Conservation (phyloP, 768 basidiomycete genomes). For the Kwoniella dendrophila region DNA sequence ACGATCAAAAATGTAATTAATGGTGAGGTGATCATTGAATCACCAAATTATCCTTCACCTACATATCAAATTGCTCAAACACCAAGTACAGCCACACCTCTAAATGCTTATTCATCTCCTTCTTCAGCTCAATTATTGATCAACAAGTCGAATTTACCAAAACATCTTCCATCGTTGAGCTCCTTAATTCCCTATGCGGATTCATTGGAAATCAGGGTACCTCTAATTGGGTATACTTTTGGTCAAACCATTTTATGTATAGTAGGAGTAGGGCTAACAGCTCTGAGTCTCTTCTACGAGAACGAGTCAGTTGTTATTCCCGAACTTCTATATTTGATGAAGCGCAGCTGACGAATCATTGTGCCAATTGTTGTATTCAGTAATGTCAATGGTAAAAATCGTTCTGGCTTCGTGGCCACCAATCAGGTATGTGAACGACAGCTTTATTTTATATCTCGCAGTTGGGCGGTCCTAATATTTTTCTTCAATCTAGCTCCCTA, state of each 20-base stretch:
- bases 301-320: slow-evolving; percentile 2
- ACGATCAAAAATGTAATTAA: too few relatives aligned
- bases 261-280: background rate
- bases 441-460: background rate
- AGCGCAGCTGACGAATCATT: too few relatives aligned
- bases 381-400: background rate
- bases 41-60: slow-evolving; percentile 14
- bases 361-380: too few relatives aligned
- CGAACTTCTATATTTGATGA: too few relatives aligned
- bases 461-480: background rate
- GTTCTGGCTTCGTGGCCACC: slow-evolving; percentile 13
- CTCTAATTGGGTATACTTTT: slow-evolving; percentile 2
- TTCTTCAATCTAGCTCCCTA: slow-evolving; percentile 34
- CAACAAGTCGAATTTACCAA: background rate
- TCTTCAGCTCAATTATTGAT: slow-evolving; percentile 2
- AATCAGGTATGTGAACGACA: background rate
- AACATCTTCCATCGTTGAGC: background rate
- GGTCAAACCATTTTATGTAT: slow-evolving; percentile 11
- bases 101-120: slow-evolving; percentile 10
- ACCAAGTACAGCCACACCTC: slow-evolving; percentile 7
- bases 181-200: background rate
- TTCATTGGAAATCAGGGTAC: slow-evolving; percentile 1
- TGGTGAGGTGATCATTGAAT: too few relatives aligned
- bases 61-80: slow-evolving; percentile 13
- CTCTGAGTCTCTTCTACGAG: slow-evolving; percentile 11